Evolutionary conservation across 371 early-diverging fungal genomes (phyloP), one percentile per base, ranked within the genome.

Genomic region (Phascolomyces articulosus): DNA sequence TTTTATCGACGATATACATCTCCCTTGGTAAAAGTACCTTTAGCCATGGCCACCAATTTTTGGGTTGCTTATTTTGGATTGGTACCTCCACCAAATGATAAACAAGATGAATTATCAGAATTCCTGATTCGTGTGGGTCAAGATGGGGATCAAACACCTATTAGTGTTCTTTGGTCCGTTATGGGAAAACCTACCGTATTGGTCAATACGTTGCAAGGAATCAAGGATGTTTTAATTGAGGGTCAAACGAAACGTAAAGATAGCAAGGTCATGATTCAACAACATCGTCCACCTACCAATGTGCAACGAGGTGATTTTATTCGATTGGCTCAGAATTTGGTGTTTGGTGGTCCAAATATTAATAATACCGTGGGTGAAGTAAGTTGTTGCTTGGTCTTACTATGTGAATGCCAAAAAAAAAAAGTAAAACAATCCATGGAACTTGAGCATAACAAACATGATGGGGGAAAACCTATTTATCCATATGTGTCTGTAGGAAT

Each of bases 361-460:
- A 80, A 78, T 28, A 83, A 83, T 58, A 60, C 71, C 0, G 55
- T 80, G 24, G 83, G 83, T 26, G 71, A 83, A 60, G 83, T 79
- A 77, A 40, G 59, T 15, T n/a, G n/a, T n/a, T n/a, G n/a, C n/a
- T n/a, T n/a, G n/a, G n/a, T n/a, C n/a, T n/a, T n/a, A n/a, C n/a
- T n/a, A n/a, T n/a, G n/a, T n/a, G n/a, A n/a, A n/a, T n/a, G n/a
- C n/a, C n/a, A n/a, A n/a, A n/a, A n/a, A n/a, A n/a, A n/a, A n/a
- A n/a, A n/a, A n/a, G n/a, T n/a, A n/a, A n/a, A n/a, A n/a, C n/a
- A n/a, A n/a, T n/a, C n/a, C n/a, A n/a, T n/a, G n/a, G n/a, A n/a
- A n/a, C n/a, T 16, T 54, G 8, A 9, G 6, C 0, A 34, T 34
- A 1, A 34, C 11, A 9, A 11, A 34, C 34, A 34, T 34, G 34